Evolutionary conservation across 1,284 basidiomycete species (phyloP), one percentile per base, ranked within the genome.

Genomic region (Cryptococcus jaspeensis): DNA sequence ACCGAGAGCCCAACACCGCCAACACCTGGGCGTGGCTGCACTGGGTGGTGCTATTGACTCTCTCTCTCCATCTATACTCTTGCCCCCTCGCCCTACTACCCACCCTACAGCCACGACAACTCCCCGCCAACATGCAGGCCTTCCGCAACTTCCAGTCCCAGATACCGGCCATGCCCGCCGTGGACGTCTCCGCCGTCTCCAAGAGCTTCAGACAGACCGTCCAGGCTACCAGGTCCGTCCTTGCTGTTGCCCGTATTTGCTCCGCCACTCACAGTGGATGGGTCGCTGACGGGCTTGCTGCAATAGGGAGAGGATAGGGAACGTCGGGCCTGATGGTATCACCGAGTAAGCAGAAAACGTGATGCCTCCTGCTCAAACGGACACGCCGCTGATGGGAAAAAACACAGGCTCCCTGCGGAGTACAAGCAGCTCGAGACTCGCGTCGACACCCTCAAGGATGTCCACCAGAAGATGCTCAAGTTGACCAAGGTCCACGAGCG

Each of bases 361-460:
- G 32, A 13, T 23, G 3, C n/a, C 23, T 22, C n/a, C 13, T 35
- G 16, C 32, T 8, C 32, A 35, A 18, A 48, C 18, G 22, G 25
- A 48, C 15, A 9, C 18, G 23, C 12, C 28, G 22, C 51, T 37
- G 28, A 43, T 38, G 41, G 16, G 11, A 18, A 35, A 23, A n/a
- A 28, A 32, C 16, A 18, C 50, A 75, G 67, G 53, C 64, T 74
- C 25, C 62, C 77, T 15, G 63, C 79, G 90, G 94, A 99, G 77
- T 99, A 99, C 84, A 93, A 88, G 76, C 90, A 94, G 71, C 86
- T 99, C 66, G 95, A 99, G 79, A 82, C 87, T 47, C 87, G 93
- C 55, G 95, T 99, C 40, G 96, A 99, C 78, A 91, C 91, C 37
- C 85, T 99, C 52, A 86, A 88, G 68, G 80, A 83, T 53, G 87